Conservation (phyloP, 1,284 basidiomycete genomes). For the Pyrrhoderma noxium region DNA sequence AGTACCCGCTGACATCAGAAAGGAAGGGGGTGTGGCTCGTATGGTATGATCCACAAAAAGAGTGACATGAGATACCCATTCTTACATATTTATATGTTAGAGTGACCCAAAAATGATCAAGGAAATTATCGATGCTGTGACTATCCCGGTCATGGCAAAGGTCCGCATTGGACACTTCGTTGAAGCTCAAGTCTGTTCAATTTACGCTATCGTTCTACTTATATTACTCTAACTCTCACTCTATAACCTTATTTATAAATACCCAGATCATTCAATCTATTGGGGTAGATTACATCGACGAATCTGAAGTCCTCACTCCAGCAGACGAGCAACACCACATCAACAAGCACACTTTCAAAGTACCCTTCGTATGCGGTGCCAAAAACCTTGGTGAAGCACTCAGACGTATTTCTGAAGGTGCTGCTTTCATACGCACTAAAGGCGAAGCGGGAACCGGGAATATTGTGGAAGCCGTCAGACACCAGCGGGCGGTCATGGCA, state of each 20-base stretch:
- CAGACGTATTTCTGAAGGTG: conserved; percentile 94
- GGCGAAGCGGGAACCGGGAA: conserved; percentile 98
- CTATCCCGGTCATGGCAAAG: conserved; percentile 91
- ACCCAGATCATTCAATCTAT: conserved; percentile 94
- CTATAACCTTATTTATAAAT: conserved; percentile 5
- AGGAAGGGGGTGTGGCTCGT: conserved; percentile 84
- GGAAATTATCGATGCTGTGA: conserved; percentile 86
- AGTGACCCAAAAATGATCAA: conserved; percentile 98
- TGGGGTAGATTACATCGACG: conserved; percentile 98
- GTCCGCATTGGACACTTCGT: conserved; percentile 96
- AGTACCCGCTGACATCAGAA: conserved; percentile 93
- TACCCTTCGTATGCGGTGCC: conserved; percentile 81
- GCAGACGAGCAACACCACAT: conserved; percentile 84
- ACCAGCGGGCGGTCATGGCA: conserved; percentile 76
- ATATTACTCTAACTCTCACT: neutral
- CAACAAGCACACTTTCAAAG: conserved; percentile 88
- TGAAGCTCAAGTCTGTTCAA: conserved; percentile 70
- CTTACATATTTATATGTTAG: conserved; percentile 33
- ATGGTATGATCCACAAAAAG: conserved; percentile 56
- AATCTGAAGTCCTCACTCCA: conserved; percentile 93
- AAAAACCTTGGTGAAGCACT: conserved; percentile 87
- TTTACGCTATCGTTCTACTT: neutral
- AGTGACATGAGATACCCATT: neutral
- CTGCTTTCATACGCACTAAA: conserved; percentile 95
- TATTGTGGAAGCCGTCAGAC: conserved; percentile 94